Percentiles rank a stretch among this genome's conserved stretches.
Evolutionary conservation across 306 rosid genomes (phyloP).

Genomic region (Vigna nakashimae): DNA sequence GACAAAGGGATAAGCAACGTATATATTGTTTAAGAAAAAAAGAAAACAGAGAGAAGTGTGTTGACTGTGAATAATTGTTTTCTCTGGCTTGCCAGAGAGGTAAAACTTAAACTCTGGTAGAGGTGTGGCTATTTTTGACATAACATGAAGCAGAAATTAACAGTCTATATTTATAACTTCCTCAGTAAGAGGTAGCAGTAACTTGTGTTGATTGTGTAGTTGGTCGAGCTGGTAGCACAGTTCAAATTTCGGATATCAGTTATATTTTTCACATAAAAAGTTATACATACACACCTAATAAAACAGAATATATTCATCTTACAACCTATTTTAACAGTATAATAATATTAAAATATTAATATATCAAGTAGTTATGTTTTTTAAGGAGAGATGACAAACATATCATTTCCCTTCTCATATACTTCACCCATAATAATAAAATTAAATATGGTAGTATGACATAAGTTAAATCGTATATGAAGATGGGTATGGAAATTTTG

Average conservation of each 20-base stretch:
- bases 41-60: not conserved
- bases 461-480: too few relatives aligned
- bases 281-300: too few relatives aligned
- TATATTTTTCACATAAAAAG: too few relatives aligned
- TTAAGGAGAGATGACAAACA: too few relatives aligned
- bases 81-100: not conserved
- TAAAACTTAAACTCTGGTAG: not conserved
- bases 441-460: too few relatives aligned
- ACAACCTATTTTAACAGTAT: too few relatives aligned
- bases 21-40: not conserved
- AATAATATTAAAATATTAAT: too few relatives aligned
- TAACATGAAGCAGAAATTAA: not conserved
- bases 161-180: not conserved
- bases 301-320: too few relatives aligned
- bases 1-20: not conserved
- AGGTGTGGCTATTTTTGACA: not conserved
- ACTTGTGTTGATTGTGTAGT: not conserved
- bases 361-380: too few relatives aligned
- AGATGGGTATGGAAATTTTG: too few relatives aligned
- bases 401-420: too few relatives aligned
- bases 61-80: not conserved
- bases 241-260: not conserved
- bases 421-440: too few relatives aligned
- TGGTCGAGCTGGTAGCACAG: not conserved
- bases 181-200: not conserved